These are phyloP conservation scores for Neonothopanus nambi DNA, from an alignment of 1,284 basidiomycete species.

Conservation along the genomic window DNA sequence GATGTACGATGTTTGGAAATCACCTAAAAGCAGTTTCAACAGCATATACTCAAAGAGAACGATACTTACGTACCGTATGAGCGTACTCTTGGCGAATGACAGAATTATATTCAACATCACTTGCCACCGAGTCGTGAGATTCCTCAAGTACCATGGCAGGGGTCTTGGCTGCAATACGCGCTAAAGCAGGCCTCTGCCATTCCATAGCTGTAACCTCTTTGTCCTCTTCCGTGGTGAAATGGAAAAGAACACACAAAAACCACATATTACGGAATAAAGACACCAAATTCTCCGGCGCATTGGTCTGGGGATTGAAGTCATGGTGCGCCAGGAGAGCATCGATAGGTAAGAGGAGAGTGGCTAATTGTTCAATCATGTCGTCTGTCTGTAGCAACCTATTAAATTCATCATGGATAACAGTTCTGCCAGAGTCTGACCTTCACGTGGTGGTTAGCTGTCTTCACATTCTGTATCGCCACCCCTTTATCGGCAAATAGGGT, in stretches of 20 bases:
- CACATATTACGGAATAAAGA: conserved; percentile 91
- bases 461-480: conserved; percentile 83
- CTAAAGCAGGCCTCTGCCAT: conserved; percentile 77
- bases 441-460: conserved; percentile 59
- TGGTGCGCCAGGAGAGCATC: conserved; percentile 83
- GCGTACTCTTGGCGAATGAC: conserved; percentile 90
- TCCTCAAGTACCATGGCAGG: conserved; percentile 85
- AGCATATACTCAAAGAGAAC: neutral
- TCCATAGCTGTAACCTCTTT: conserved; percentile 63
- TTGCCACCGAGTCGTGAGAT: conserved; percentile 82
- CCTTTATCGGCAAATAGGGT: conserved; percentile 91
- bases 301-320: conserved; percentile 67
- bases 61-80: conserved; percentile 55
- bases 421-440: conserved; percentile 64
- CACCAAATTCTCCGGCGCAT: conserved; percentile 66
- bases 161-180: conserved; percentile 85
- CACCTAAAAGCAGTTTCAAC: conserved; percentile 45
- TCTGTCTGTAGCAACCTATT: conserved; percentile 54
- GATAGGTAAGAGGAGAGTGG: conserved; percentile 86
- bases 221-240: conserved; percentile 58
- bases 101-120: conserved; percentile 92
- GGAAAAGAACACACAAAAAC: conserved; percentile 89
- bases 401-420: conserved; percentile 9
- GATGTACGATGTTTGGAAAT: conserved; percentile 65
- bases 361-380: conserved; percentile 83